phyloP scores from a whole-genome alignment of 2,329 filamentous ascomycete species.

The Beauveria caledonica region DNA sequence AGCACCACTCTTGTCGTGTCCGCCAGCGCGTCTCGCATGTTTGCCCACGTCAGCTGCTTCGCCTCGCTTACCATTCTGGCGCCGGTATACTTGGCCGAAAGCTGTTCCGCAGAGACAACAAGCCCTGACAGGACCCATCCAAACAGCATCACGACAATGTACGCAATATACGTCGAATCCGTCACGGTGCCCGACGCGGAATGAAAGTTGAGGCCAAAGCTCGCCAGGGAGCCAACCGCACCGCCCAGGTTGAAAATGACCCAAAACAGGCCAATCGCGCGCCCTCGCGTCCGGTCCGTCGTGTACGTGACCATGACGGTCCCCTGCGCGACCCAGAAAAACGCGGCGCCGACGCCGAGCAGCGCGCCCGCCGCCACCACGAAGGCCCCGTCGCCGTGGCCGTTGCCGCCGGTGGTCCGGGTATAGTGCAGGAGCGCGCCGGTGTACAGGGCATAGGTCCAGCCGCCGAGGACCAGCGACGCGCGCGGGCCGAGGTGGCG shows the following conservation, averaged over 20 bases:
- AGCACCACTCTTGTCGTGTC: slow-evolving; percentile 54
- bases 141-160: slow-evolving; percentile 62
- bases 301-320: slow-evolving; percentile 1
- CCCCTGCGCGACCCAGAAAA: slow-evolving; percentile 4
- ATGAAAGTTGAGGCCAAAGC: slow-evolving; percentile 15
- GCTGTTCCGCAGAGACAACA: background rate
- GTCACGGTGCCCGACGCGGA: slow-evolving; percentile 33
- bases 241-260: slow-evolving; percentile 39
- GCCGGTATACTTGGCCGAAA: background rate
- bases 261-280: slow-evolving; percentile 36
- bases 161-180: slow-evolving; percentile 71
- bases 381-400: background rate
- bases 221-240: slow-evolving; percentile 34
- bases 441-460: background rate
- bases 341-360: background rate
- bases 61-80: background rate
- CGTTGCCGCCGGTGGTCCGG: too few species aligned
- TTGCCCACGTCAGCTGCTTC: background rate
- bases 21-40: slow-evolving; percentile 47
- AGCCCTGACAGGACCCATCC: slow-evolving; percentile 38
- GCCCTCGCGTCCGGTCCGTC: slow-evolving; percentile 25
- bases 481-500: background rate
- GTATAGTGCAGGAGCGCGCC: background rate
- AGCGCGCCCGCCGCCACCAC: background rate
- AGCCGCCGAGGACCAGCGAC: background rate